Base-by-base conservation (phyloP, 768 basidiomycete species). In the Boletus fagicola region DNA sequence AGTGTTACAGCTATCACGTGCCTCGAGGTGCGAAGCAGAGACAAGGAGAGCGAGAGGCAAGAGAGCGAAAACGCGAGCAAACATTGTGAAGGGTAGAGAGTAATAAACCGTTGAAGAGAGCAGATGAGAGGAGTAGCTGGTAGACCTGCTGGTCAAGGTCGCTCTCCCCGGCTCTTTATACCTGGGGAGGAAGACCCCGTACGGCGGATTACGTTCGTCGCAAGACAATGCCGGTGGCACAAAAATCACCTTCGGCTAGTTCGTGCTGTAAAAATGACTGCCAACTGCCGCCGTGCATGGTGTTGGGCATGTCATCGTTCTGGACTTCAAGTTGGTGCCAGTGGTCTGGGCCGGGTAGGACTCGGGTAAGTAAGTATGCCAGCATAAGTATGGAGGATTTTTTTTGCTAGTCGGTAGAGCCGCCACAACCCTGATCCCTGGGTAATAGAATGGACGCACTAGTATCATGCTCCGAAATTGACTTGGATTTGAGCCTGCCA, bases 11-110 rank as follows among this genome's bases (percentile, higher is more conserved):
- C 28, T 54, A 39, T n/a, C 24, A 7, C 62, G 54, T 2, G 49
- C 57, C 38, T 52, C 30, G 6, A 57, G 57, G 53, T 51, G 49
- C 0, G 44, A 22, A 11, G 62, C 60, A 26, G 57, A 49, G 22
- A 30, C 65, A 10, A 65, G 42, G 28, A 62, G 47, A 52, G 58
- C 68, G 9, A 68, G 36, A 12, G 60, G 61, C 4, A 61, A n/a
- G 22, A 69, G 48, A 39, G 67, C 53, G 11, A 64, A 18, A 51
- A 65, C 8, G 6, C 60, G 62, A 47, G 66, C 51, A 22, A 68
- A 57, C 65, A 66, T 66, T 15, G 3, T 26, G 28, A 30, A 7
- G n/a, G 39, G 2, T 1, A 13, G 3, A 10, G 39, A 45, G 30
- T 2, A 30, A 8, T 30, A 30, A 3, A 30, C 1, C 30, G 30